Conservation (phyloP, 23 red algal species). For the Agarophyton chilense region DNA sequence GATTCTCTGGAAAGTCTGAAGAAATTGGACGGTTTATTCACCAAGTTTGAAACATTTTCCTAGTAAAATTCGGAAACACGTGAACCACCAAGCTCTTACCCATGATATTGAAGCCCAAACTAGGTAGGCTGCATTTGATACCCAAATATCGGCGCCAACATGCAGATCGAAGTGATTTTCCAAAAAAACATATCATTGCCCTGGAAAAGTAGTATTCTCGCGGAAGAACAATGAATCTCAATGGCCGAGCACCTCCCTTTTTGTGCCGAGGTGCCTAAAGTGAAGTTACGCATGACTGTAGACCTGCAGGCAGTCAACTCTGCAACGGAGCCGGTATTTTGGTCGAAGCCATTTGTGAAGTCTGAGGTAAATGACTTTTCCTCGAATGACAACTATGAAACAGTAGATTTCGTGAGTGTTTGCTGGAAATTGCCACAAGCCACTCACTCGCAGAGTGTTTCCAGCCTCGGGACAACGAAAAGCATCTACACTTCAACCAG, state of each 20-base stretch:
- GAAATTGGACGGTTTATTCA: not conserved
- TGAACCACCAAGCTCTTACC: not conserved
- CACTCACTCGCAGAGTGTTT: not conserved
- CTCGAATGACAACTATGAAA: not conserved
- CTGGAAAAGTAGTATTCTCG: slow-evolving; percentile 20
- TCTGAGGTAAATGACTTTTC: slow-evolving; percentile 16
- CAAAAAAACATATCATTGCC: not conserved
- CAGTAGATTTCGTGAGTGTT: slow-evolving; percentile 8
- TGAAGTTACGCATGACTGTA: slow-evolving; percentile 16
- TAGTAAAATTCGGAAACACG: not conserved
- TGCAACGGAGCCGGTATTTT: not conserved
- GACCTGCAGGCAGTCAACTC: slow-evolving; percentile 18
- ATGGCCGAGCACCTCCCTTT: slow-evolving; percentile 15
- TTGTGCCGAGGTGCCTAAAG: slow-evolving; percentile 28
- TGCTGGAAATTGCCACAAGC: slow-evolving; percentile 14
- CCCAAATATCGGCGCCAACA: slow-evolving; percentile 25
- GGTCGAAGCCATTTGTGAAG: slow-evolving; percentile 38
- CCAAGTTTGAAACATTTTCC: not conserved
- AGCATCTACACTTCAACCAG: not conserved
- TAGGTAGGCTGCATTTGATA: too few relatives aligned
- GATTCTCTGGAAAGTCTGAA: not conserved
- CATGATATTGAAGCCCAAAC: too few relatives aligned
- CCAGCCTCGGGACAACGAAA: not conserved
- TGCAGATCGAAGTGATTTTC: not conserved
- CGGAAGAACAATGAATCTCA: not conserved